Base-by-base conservation (phyloP, 345 rosid genomes). In the Pistacia vera region DNA sequence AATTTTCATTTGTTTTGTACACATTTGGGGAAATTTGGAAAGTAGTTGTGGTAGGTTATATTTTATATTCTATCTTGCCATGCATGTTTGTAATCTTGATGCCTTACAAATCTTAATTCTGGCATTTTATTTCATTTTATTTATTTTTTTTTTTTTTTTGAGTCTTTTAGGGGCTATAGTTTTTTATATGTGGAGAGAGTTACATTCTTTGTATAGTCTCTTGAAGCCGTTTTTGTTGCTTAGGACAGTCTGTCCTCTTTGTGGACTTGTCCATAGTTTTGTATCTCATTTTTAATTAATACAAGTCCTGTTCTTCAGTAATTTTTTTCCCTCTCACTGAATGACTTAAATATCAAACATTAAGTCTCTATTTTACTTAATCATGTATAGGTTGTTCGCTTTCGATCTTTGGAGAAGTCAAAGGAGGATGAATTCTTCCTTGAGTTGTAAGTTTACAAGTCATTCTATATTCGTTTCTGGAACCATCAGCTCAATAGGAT, bases 401-500 rank as follows among this genome's bases (percentile, higher is more conserved):
- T 91, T 68, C 87, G 92, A 71, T 84, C 89, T 33, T 68, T 91
- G 80, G 92, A 91, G 83, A 88, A 84, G 72, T 89, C 93, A 48
- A 91, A 91, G 81, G 96, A 89, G 73, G 91, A 91, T 78, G 92
- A 88, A 72, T 91, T 91, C 74, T 84, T 79, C 33, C 85, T 91
- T 51, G 96, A 91, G 77, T 81, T 91, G 96, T 91, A 81, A 91
- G 93, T 82, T 75, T 16, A 25, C 51, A 38, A 57, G 48, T 61
- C 72, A n/a, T 13, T 14, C 8, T 17, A 30, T 44, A 41, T 73
- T 69, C 70, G 30, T 78, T 41, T 52, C 75, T 73, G 28, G 77
- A 77, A 64, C 75, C 52, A 74, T 71, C 77, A 81, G 75, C 78
- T 44, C 18, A n/a, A 18, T 66, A 76, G 66, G 82, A 76, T 72